phyloP scores from a whole-genome alignment of 2,329 filamentous ascomycete species.

The Grosmannia huntii region DNA sequence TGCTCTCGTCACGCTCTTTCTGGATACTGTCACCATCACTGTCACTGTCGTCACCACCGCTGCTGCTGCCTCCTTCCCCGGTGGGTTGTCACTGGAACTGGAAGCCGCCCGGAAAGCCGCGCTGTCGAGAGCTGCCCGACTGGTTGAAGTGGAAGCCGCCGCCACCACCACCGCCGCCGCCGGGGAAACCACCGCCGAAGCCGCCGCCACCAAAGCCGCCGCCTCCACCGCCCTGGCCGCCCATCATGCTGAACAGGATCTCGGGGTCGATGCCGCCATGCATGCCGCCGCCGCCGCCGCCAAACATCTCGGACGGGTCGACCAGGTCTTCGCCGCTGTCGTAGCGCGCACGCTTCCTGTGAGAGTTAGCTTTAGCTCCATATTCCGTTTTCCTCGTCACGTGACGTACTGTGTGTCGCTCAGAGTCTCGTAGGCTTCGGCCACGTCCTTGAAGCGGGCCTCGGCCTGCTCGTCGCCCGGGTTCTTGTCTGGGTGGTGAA shows the following conservation, averaged over 20 bases:
- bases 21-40: constrained; percentile 13
- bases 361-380: too few species aligned
- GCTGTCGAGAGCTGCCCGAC: constrained; percentile 21
- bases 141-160: constrained; percentile 46
- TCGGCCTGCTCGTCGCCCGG: constrained; percentile 73
- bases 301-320: constrained; percentile 78
- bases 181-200: constrained; percentile 30
- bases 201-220: constrained; percentile 34
- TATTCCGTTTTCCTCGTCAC: neutral
- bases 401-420: constrained; percentile 76
- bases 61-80: constrained; percentile 17
- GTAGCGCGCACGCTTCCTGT: constrained; percentile 74
- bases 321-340: constrained; percentile 87
- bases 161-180: constrained; percentile 29
- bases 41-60: constrained; percentile 14
- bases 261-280: constrained; percentile 59
- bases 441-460: constrained; percentile 92
- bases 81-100: constrained; percentile 36
- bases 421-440: constrained; percentile 91
- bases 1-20: neutral
- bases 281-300: constrained; percentile 51
- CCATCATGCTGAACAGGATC: constrained; percentile 77
- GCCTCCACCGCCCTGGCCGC: constrained; percentile 43
- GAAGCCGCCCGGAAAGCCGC: constrained; percentile 25
- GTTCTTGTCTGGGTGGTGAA: constrained; percentile 97